A percentile compares a stretch with the other conserved stretches of the same genome.
Evolutionary conservation across 78 protist genomes (phyloP).

Genomic region (Dictyostelium firmibasis): DNA sequence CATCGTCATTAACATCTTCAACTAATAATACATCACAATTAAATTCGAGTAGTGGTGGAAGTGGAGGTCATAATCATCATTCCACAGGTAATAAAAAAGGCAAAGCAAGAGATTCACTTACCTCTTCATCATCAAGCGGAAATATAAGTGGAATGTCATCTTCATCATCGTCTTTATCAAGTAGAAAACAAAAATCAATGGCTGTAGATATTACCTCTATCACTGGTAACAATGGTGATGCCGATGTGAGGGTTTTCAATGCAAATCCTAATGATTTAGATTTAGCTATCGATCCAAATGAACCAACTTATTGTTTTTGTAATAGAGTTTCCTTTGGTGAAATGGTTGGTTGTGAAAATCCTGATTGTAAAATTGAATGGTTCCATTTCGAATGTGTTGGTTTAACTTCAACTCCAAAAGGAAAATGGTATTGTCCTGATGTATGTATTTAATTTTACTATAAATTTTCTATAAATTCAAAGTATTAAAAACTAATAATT

Average conservation of each 20-base stretch:
- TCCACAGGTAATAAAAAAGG: conserved; percentile 21
- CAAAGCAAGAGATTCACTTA: conserved; percentile 1
- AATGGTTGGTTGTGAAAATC: conserved; percentile 93
- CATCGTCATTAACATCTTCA: neutral
- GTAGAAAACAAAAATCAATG: conserved; percentile 6
- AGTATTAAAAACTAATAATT: neutral
- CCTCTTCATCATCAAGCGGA: neutral
- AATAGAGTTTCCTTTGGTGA: conserved; percentile 91
- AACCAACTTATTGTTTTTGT: conserved; percentile 92
- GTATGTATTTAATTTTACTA: neutral
- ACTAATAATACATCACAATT: neutral
- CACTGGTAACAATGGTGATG: neutral
- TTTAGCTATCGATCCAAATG: conserved; percentile 93
- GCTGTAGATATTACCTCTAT: neutral
- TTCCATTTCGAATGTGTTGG: conserved; percentile 92
- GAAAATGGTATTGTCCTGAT: conserved; percentile 22
- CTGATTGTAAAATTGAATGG: conserved; percentile 90
- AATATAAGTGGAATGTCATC: neutral
- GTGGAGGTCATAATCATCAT: neutral
- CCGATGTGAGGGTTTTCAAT: conserved; percentile 31
- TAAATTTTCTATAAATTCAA: too few species aligned
- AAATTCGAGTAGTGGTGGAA: neutral
- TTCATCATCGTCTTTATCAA: neutral
- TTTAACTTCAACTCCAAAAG: conserved; percentile 81
- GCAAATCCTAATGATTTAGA: conserved; percentile 77